phyloP scores from a whole-genome alignment of 352 stramenopile genomes.

The Plasmopara muralis region DNA sequence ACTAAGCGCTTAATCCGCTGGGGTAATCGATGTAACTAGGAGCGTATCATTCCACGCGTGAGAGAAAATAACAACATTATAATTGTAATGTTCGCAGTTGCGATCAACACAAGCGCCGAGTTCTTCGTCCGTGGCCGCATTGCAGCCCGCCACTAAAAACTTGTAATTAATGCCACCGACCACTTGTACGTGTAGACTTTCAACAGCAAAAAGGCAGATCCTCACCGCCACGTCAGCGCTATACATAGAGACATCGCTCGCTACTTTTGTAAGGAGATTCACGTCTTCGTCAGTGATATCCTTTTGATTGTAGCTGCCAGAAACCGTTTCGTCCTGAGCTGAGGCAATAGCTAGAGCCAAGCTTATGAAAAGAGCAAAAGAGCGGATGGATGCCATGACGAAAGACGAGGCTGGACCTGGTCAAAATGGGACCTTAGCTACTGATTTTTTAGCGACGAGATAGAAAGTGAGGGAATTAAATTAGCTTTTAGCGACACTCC shows the following conservation, averaged over 20 bases:
- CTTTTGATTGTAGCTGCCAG: slow-evolving; percentile 22
- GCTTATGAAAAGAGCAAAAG: slow-evolving; percentile 12
- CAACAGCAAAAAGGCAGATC: slow-evolving; percentile 37
- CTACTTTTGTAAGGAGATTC: slow-evolving; percentile 30
- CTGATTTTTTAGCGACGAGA: too few species aligned
- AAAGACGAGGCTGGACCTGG: slow-evolving; percentile 9
- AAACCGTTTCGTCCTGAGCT: slow-evolving; percentile 12
- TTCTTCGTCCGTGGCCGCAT: slow-evolving; percentile 26
- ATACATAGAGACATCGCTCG: slow-evolving; percentile 28
- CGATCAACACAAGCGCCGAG: slow-evolving; percentile 37
- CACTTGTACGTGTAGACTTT: slow-evolving; percentile 31
- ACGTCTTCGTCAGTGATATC: slow-evolving; percentile 21
- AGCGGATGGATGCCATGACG: slow-evolving; percentile 18
- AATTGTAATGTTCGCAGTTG: slow-evolving; percentile 18
- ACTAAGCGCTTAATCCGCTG: slow-evolving; percentile 14
- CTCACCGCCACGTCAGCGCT: slow-evolving; percentile 18
- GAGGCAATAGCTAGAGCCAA: slow-evolving; percentile 12
- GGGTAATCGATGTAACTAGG: slow-evolving; percentile 4
- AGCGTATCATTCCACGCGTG: not conserved
- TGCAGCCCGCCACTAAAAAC: slow-evolving; percentile 44
- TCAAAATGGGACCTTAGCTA: too few species aligned
- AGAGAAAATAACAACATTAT: not conserved
- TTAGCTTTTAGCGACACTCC: too few species aligned
- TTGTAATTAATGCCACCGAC: slow-evolving; percentile 58
- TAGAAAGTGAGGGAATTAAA: too few species aligned